A percentile compares a stretch with the other conserved stretches of the same genome.
Evolutionary conservation across 2,329 filamentous ascomycete genomes (phyloP).

Genomic region (Sporothrix variecibatus): DNA sequence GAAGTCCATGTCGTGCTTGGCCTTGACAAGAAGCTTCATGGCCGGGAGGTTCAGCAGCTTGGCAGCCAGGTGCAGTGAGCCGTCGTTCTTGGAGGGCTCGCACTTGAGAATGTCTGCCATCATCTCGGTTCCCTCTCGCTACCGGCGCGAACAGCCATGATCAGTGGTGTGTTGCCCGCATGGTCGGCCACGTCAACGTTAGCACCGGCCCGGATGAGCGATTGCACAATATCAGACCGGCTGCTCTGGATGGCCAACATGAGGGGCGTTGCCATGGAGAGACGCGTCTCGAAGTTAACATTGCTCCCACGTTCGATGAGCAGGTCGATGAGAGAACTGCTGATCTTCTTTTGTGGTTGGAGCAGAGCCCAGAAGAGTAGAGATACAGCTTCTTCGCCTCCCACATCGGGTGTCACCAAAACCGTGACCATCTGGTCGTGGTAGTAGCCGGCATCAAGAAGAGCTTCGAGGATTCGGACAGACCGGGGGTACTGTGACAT

Average conservation of each 20-base stretch:
- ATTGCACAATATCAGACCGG: constrained; percentile 58
- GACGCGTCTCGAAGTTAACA: constrained; percentile 55
- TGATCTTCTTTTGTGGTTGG: constrained; percentile 64
- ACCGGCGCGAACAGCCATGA: constrained; percentile 58
- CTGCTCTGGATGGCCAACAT: constrained; percentile 60
- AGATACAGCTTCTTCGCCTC: constrained; percentile 54
- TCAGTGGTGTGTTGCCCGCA: constrained; percentile 59
- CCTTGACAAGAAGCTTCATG: constrained; percentile 58
- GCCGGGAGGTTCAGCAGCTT: constrained; percentile 59
- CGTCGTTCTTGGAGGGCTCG: constrained; percentile 62
- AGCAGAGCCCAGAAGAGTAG: constrained; percentile 63
- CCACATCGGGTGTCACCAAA: constrained; percentile 48
- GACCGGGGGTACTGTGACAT: constrained; percentile 58
- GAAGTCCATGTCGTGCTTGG: constrained; percentile 65
- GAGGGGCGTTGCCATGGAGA: constrained; percentile 58
- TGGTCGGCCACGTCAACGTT: constrained; percentile 61
- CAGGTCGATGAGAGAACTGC: constrained; percentile 57
- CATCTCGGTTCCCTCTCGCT: constrained; percentile 56
- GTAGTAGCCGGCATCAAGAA: constrained; percentile 61
- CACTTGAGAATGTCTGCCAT: constrained; percentile 57
- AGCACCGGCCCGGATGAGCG: constrained; percentile 58
- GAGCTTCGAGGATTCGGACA: constrained; percentile 50
- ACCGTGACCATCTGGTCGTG: constrained; percentile 55
- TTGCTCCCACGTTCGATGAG: constrained; percentile 59
- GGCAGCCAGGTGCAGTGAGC: constrained; percentile 66